Evolutionary conservation across 305 asterid species (phyloP), one percentile per base, ranked within the genome.

Genomic region (Rubia balearica): DNA sequence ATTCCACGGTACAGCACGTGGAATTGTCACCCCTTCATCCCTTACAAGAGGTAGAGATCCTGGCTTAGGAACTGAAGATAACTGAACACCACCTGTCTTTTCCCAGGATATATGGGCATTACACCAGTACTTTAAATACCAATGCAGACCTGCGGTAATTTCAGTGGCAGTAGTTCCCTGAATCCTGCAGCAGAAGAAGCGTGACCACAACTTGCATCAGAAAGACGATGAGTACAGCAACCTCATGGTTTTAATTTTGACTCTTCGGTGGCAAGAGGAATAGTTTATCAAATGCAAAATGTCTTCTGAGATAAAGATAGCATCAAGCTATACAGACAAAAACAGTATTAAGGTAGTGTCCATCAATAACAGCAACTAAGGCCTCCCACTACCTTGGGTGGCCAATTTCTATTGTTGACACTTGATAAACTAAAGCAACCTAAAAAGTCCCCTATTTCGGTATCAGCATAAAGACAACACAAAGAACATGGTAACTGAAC

Each of bases 61-160:
- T 70, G 91, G 92, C 66, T 77, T 81, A 61, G 97, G 96, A 82
- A 94, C 78, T 67, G 96, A 89, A 77, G 82, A 84, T 76, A 91
- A 86, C 79, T 94, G 98, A 72, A 80, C 61, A 12, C 97, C 98
- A 36, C 98, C 98, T 11, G 98, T 93, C 81, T 88, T 91, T 66
- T 89, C 97, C 98, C 98, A 94, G 69, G 98, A 94, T 77, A 91
- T 74, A 81, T 94, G 98, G 83, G 95, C 97, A 70, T 92, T 87
- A 80, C 96, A 91, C 88, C 83, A 84, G 78, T 94, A 89, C 81
- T 94, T 94, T 67, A 94, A 71, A 78, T 91, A 94, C 97, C 97
- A 94, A 82, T 91, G 95, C 65, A 94, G 92, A 67, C 97, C 98
- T 36, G 98, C 89, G 63, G 87, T 77, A 67, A 94, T 85, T 78